A percentile compares a stretch with the other conserved stretches of the same genome.
Evolutionary conservation across 1,284 basidiomycete genomes (phyloP).

Genomic region (Cystobasidium pallidum): DNA sequence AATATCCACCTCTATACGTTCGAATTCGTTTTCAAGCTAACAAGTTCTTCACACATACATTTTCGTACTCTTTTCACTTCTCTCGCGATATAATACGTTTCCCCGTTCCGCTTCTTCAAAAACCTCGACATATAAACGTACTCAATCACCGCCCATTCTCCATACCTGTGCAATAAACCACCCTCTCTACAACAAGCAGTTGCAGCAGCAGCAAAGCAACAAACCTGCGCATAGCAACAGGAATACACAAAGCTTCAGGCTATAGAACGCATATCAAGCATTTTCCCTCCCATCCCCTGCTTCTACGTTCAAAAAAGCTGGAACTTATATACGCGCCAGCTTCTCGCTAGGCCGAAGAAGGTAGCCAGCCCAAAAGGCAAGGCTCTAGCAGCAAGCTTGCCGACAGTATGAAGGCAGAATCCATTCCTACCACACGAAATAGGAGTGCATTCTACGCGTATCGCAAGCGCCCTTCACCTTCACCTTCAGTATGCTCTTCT

Average conservation of each 20-base stretch:
- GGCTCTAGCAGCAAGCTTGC: not conserved
- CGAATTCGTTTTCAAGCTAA: conserved; percentile 8
- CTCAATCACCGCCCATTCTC: not conserved
- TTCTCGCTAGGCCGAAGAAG: conserved; percentile 3
- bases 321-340: not conserved
- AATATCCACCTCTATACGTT: not conserved
- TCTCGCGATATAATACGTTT: not conserved
- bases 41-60: conserved; percentile 3
- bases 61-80: not conserved
- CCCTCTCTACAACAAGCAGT: not conserved
- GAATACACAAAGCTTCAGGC: not conserved
- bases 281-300: not conserved
- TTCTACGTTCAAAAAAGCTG: not conserved
- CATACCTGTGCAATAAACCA: not conserved
- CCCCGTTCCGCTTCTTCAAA: not conserved
- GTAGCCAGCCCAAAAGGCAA: not conserved
- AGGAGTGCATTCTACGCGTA: conserved; percentile 41
- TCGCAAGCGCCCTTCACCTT: conserved; percentile 40
- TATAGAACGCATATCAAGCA: not conserved
- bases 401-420: conserved; percentile 42
- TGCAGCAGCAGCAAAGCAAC: not conserved
- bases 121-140: not conserved
- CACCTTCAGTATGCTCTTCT: conserved; percentile 35
- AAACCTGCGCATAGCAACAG: not conserved
- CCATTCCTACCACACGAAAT: conserved; percentile 32